Evolutionary conservation across 495 filamentous ascomycete genomes (phyloP), one percentile per base, ranked within the genome.

Genomic region (Penicillium goetzii): DNA sequence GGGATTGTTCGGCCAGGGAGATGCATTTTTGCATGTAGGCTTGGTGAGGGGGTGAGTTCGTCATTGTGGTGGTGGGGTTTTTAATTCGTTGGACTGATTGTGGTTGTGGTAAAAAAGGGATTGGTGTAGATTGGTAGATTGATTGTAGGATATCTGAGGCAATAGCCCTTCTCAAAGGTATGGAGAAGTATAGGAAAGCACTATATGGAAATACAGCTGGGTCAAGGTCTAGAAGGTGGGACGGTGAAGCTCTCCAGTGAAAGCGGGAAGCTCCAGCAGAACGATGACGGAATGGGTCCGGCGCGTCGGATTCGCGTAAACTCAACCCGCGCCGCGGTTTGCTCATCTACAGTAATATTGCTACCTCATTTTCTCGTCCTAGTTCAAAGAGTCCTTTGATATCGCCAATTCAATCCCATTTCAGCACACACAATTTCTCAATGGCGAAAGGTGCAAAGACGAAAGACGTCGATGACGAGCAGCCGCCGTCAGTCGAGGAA

Each of bases 21-120:
- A 99, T 85, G 55, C 91, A 90, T 56, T 89, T 79, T 52, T 78
- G 83, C 79, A 98, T 90, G 75, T 90, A 90, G 26, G 75, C 75
- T 33, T 75, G 62, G 74, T 96, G 93, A 59, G 69, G 70, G 59
- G 76, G 72, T 60, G 61, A 60, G 68, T 64, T 66, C 32, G 68
- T 41, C 68, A 67, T 64, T 52, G 30, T 41, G 47, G 43, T 43
- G 36, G n/a, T 33, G 36, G 50, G 25, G 7, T 19, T 9, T 26
- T 15, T 8, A 15, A 3, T 30, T 28, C 6, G 25, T 28, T 51
- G 23, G 33, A 36, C 8, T 10, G 14, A 28, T 10, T 19, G 3
- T 9, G 33, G 19, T 21, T 12, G 5, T 19, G 21, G 11, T 17
- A n/a, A 23, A 17, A n/a, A 55, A n/a, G 51, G 9, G 28, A 41